Evolutionary conservation across 306 rosid genomes (phyloP).

Genomic region (Prunus campanulata): DNA sequence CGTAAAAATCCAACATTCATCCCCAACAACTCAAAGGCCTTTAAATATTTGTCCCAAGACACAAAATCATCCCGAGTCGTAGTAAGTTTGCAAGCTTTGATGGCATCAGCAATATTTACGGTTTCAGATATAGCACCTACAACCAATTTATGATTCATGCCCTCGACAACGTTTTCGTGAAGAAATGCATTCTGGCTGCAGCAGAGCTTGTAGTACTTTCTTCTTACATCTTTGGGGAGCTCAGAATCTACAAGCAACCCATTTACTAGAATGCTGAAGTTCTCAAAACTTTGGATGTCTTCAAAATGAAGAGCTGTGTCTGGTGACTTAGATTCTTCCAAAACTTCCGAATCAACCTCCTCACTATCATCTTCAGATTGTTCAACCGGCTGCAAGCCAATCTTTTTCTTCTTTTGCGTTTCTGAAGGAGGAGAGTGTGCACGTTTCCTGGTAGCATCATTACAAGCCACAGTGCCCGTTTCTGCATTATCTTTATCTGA

Average conservation of each 20-base stretch:
- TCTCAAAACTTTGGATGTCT: slow-evolving; percentile 45
- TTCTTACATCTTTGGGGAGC: slow-evolving; percentile 47
- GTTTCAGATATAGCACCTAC: slow-evolving; percentile 55
- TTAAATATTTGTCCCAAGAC: slow-evolving; percentile 68
- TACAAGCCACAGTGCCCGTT: slow-evolving; percentile 17
- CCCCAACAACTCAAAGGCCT: slow-evolving; percentile 64
- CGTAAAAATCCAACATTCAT: slow-evolving; percentile 78
- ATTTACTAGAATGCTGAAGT: slow-evolving; percentile 52
- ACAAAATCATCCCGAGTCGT: slow-evolving; percentile 48
- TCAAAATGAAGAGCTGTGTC: slow-evolving; percentile 39
- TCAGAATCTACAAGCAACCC: slow-evolving; percentile 58
- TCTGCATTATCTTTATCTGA: slow-evolving; percentile 42
- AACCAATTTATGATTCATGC: slow-evolving; percentile 42
- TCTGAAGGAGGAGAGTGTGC: slow-evolving; percentile 31
- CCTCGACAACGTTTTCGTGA: slow-evolving; percentile 60
- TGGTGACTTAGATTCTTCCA: slow-evolving; percentile 36
- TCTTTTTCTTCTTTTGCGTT: slow-evolving; percentile 50
- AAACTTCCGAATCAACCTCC: slow-evolving; percentile 55
- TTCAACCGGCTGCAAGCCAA: slow-evolving; percentile 23
- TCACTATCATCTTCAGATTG: slow-evolving; percentile 54
- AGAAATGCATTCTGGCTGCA: slow-evolving; percentile 64
- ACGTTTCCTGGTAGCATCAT: slow-evolving; percentile 38
- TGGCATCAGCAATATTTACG: slow-evolving; percentile 52
- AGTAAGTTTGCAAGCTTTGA: slow-evolving; percentile 45
- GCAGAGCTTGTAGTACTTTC: slow-evolving; percentile 72